A percentile compares a stretch with the other conserved stretches of the same genome.
These are phyloP conservation scores for Colletotrichum tanaceti DNA, from an alignment of 2,329 filamentous ascomycete species.

Conservation along the genomic window DNA sequence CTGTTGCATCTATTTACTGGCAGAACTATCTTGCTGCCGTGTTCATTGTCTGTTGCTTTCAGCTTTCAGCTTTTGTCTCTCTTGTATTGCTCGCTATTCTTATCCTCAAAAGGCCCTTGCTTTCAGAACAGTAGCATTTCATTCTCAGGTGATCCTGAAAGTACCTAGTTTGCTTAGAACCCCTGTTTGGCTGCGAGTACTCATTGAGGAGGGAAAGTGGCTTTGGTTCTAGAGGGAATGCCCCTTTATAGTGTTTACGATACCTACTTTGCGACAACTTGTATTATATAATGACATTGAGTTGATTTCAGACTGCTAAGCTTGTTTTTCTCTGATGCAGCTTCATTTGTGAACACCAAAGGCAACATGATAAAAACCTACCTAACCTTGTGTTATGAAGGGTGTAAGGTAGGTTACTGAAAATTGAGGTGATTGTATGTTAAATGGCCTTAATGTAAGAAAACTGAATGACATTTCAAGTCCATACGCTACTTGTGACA, in stretches of 20 bases:
- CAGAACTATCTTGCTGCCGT: neutral
- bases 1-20: neutral
- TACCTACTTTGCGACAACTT: conserved; percentile 10
- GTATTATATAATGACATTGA: conserved; percentile 11
- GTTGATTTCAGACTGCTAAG: neutral
- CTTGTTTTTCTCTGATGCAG: neutral
- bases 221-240: neutral
- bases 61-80: neutral
- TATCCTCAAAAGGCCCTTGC: neutral
- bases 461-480: neutral
- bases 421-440: too few relatives aligned
- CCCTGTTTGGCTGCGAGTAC: too few relatives aligned
- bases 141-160: neutral
- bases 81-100: neutral
- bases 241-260: conserved; percentile 17
- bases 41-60: neutral
- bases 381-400: too few relatives aligned
- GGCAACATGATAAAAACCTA: too few relatives aligned
- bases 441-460: too few relatives aligned
- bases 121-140: neutral
- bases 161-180: neutral
- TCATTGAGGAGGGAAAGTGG: conserved; percentile 7
- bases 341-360: neutral
- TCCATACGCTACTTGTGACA: neutral
- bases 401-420: too few relatives aligned